A percentile compares a stretch with the other conserved stretches of the same genome.
phyloP scores from a whole-genome alignment of 2,329 filamentous ascomycete species.

The Hypoxylon sp. region DNA sequence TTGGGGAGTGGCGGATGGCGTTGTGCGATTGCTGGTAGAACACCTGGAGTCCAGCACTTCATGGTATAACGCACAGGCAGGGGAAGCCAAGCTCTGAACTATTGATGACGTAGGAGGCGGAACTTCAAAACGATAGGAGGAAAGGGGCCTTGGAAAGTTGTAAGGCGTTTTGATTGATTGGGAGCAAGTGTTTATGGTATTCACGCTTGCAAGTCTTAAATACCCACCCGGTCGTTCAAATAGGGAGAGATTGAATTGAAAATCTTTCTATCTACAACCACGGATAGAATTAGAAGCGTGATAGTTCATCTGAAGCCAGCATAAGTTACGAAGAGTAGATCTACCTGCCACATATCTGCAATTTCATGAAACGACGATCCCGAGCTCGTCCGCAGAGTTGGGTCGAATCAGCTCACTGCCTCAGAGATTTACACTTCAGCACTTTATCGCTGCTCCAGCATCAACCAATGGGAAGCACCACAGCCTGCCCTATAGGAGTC shows the following conservation, averaged over 20 bases:
- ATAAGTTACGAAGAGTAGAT: no score
- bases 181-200: neutral
- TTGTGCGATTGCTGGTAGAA: slow-evolving; percentile 58
- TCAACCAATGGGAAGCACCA: no score
- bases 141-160: neutral
- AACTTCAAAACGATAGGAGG: neutral
- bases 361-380: no score
- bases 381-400: no score
- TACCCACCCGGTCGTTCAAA: neutral
- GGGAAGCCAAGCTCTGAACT: slow-evolving; percentile 23
- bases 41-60: slow-evolving; percentile 34
- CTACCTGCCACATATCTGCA: no score
- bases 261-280: neutral
- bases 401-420: no score
- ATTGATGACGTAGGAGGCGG: neutral
- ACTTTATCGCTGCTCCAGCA: no score
- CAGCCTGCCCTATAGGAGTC: no score
- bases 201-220: neutral
- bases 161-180: no score
- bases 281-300: neutral
- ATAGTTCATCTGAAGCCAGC: neutral
- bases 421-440: no score
- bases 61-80: neutral
- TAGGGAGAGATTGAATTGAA: neutral
- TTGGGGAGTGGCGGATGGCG: slow-evolving; percentile 70